Conservation (phyloP, 768 basidiomycete genomes). For the Thelephora aurantiotincta region DNA sequence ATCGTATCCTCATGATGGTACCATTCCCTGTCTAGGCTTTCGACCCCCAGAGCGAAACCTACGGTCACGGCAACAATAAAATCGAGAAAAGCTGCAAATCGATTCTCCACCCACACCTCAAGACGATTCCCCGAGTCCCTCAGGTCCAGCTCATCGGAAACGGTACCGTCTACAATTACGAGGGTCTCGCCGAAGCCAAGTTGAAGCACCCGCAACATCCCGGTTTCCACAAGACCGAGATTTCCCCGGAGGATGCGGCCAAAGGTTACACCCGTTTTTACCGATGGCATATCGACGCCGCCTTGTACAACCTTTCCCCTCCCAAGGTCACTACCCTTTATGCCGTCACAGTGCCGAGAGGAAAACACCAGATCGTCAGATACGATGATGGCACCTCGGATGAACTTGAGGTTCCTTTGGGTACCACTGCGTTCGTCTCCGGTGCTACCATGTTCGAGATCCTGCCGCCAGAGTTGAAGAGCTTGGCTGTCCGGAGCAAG, state of each 20-base stretch:
- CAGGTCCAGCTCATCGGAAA: slow-evolving; percentile 92
- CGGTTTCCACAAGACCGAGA: slow-evolving; percentile 72
- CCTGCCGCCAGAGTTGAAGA: slow-evolving; percentile 57
- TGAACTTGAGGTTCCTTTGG: slow-evolving; percentile 67
- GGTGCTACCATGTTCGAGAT: slow-evolving; percentile 79
- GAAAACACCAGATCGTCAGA: slow-evolving; percentile 44
- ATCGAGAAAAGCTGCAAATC: slow-evolving; percentile 60
- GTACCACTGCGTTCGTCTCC: slow-evolving; percentile 75
- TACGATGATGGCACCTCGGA: slow-evolving; percentile 87
- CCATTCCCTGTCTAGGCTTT: slow-evolving; percentile 44
- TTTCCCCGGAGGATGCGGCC: slow-evolving; percentile 61
- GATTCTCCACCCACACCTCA: slow-evolving; percentile 79
- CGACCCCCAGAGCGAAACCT: slow-evolving; percentile 47
- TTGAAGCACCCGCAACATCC: slow-evolving; percentile 81
- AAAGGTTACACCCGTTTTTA: slow-evolving; percentile 80
- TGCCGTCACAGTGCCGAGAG: slow-evolving; percentile 58
- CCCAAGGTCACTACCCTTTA: slow-evolving; percentile 82
- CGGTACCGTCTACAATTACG: slow-evolving; percentile 66
- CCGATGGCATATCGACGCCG: slow-evolving; percentile 89
- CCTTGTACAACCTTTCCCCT: slow-evolving; percentile 61
- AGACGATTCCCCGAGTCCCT: slow-evolving; percentile 78
- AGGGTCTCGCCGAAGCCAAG: slow-evolving; percentile 62
- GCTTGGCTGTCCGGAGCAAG: slow-evolving; percentile 59
- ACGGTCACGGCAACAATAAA: slow-evolving; percentile 87
- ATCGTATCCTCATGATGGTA: neutral